Evolutionary conservation across 495 filamentous ascomycete genomes (phyloP).

Genomic region (Aspergillus leporis): DNA sequence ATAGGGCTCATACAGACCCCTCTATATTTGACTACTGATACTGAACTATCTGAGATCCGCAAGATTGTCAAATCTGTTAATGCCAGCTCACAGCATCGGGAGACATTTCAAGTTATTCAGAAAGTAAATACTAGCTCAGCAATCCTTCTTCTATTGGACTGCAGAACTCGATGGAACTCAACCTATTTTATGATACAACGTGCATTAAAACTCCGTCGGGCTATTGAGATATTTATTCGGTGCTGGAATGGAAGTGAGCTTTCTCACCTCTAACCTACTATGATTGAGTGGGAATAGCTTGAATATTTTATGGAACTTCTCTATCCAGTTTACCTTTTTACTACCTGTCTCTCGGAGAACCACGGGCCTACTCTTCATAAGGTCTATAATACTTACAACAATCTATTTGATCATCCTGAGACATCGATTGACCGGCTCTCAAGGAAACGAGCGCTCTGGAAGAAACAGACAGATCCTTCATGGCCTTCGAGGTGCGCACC

Average conservation of each 20-base stretch:
- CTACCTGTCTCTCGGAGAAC: not conserved
- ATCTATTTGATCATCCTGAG: not conserved
- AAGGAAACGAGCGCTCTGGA: not conserved
- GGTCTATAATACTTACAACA: not conserved
- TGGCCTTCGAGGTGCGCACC: not conserved
- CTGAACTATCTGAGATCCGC: too few relatives aligned
- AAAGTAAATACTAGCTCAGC: not conserved
- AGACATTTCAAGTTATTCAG: not conserved
- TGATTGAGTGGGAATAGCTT: not conserved
- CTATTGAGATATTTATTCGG: not conserved
- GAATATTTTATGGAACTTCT: not conserved
- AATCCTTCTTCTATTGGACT: not conserved
- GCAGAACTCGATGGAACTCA: not conserved
- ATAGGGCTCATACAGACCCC: too few relatives aligned
- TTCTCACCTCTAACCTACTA: not conserved
- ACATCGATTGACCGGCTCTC: not conserved
- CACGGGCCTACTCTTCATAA: not conserved
- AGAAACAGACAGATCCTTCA: not conserved
- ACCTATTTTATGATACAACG: not conserved
- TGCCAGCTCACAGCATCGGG: not conserved
- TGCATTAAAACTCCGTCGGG: not conserved
- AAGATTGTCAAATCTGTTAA: constrained; percentile 1
- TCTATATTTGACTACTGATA: too few relatives aligned
- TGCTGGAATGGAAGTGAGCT: not conserved
- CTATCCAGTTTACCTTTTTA: not conserved